These are phyloP conservation scores for Phytophthora sp. DNA, from an alignment of 352 stramenopile genomes.

Conservation along the genomic window DNA sequence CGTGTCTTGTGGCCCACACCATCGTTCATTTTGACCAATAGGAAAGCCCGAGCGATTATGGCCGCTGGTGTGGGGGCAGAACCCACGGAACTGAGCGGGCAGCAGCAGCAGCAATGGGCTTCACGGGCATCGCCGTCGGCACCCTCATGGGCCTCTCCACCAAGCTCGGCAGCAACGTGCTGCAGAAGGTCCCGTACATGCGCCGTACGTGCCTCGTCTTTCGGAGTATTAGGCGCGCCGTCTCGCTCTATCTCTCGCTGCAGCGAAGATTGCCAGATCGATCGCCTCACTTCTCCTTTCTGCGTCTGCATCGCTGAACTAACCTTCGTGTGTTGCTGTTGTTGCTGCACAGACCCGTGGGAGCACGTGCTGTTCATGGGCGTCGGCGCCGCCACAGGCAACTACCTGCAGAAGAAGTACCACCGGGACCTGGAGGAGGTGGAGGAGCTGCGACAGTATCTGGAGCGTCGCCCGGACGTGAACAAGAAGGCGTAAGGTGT, in stretches of 20 bases:
- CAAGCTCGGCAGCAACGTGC: conserved; percentile 82
- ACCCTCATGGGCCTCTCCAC: conserved; percentile 81
- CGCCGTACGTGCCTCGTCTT: conserved; percentile 58
- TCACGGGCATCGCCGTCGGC: conserved; percentile 71
- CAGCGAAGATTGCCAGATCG: background rate
- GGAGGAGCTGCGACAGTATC: conserved; percentile 74
- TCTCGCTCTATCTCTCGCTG: background rate
- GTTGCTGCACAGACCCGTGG: conserved; percentile 64
- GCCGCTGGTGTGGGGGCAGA: conserved; percentile 30
- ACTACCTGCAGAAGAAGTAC: conserved; percentile 80
- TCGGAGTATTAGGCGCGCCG: background rate
- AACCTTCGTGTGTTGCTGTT: background rate
- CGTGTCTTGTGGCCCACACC: background rate
- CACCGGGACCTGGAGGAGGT: conserved; percentile 74
- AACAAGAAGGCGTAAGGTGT: conserved; percentile 53
- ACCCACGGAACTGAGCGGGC: conserved; percentile 29
- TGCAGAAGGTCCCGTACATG: conserved; percentile 87
- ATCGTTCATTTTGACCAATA: conserved; percentile 16
- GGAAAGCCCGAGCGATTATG: conserved; percentile 14
- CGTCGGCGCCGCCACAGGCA: conserved; percentile 60
- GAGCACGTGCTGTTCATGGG: conserved; percentile 82
- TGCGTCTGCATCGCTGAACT: background rate
- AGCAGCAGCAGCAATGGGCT: conserved; percentile 56
- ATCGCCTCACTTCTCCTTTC: no score
- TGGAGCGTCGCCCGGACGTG: conserved; percentile 65